Base-by-base conservation (phyloP, 2,329 filamentous ascomycete genomes). In the Zasmidium citrigriseum region DNA sequence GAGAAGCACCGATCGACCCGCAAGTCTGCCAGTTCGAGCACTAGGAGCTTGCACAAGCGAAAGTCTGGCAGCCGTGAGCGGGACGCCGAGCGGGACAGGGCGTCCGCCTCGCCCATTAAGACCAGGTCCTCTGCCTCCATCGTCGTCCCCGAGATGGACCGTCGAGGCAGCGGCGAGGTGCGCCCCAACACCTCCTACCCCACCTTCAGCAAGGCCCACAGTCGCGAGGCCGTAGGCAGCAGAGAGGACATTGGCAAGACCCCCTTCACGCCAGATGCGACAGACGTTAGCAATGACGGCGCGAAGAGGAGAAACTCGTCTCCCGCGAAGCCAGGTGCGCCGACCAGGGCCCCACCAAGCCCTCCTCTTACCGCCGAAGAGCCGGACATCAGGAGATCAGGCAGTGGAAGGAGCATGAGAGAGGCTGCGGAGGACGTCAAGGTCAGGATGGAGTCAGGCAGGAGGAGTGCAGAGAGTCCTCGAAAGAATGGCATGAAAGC, bases 141-240 rank as follows among this genome's bases (percentile, higher is more conserved):
- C 22, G 74, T 75, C 18, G 67, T 77, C 51, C 78, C 80, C 38
- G 80, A 82, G 65, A 77, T 81, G 75, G 75, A 77, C 21, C 73
- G 78, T 2, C 71, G 78, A 24, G 41, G 34, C 4, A 68, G 68
- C 57, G 65, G 67, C 63, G 75, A 73, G 27, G 66, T 67, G 20
- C 44, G 73, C 52, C 68, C 74, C 38, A 74, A 72, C 62, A 67
- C 89, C 45, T 88, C 90, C 5, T 96, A 96, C 72, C 91, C 92
- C 1, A 82, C 83, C 11, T 91, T 96, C 75, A 95, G 90, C 76
- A 97, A 96, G 76, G 89, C 89, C 12, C 91, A 96, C 74, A 96
- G 91, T 80, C 95, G 92, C 75, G 93, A 97, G 77, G 85, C 86
- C 46, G 85, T 96, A 54, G 82, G 85, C 64, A 87, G 85, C 70